Base-by-base conservation (phyloP, 1,284 basidiomycete genomes). In the Sanghuangporus weigelae region DNA sequence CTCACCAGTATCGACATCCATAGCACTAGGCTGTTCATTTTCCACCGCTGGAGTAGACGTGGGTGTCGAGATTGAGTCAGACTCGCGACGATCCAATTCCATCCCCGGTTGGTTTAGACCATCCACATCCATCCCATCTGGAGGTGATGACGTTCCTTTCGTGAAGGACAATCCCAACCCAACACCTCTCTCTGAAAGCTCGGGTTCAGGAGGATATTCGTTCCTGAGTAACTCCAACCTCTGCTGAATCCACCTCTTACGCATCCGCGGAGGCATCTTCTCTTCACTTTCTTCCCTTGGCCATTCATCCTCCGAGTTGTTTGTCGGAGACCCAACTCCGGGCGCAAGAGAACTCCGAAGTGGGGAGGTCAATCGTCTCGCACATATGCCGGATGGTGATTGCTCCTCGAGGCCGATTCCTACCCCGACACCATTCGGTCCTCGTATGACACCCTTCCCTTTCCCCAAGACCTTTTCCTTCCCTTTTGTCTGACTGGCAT, bases 251-350 rank as follows among this genome's bases (percentile, higher is more conserved):
- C 80, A 85, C 42, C 74, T 70, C 69, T 85, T 89, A 44, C 87
- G 77, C 81, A 89, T 80, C 72, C 84, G 84, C 6, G 86, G 86
- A 3, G 86, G 87, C 70, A 89, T 76, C 59, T 73, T 73, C 10
- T 77, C 77, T 67, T 85, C 76, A 69, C 71, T 69, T 36, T 68
- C 69, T 40, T 66, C 67, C 39, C 63, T 65, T 57, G 67, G 68
- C 50, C 67, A 66, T 36, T 50, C 62, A 11, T 66, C 69, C 51
- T 60, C 59, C 16, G 14, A 60, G 54, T 48, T 54, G 2, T 40
- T 42, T 11, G 46, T 39, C 7, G 48, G 50, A 44, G 36, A 12
- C 40, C 40, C 40, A 7, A 42, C 40, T n/a, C 12, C 40, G 10
- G 40, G 40, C n/a, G 2, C 40, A 11, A 42, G 11, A 12, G 40